These are phyloP conservation scores for Jimgerdemannia flammicorona DNA, from an alignment of 192 early-diverging fungal genomes.

Conservation along the genomic window DNA sequence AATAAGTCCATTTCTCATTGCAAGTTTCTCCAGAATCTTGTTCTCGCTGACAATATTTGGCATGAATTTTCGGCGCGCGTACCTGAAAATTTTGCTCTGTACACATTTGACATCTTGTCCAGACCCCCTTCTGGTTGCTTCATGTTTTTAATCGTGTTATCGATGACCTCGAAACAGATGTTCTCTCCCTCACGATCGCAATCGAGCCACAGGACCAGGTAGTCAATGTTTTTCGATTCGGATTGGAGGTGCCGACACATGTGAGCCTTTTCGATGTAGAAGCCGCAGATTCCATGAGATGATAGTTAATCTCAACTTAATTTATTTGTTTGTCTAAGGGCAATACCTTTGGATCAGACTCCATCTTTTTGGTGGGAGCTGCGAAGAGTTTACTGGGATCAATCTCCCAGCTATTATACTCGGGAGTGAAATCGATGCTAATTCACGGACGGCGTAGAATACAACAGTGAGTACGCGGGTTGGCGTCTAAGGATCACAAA, in stretches of 20 bases:
- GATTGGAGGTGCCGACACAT: slow-evolving; percentile 34
- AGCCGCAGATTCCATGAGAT: no score
- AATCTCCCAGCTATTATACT: slow-evolving; percentile 43
- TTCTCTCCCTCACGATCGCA: slow-evolving; percentile 54
- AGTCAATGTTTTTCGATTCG: slow-evolving; percentile 43
- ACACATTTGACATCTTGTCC: slow-evolving; percentile 25
- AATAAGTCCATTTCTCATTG: no score
- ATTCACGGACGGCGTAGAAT: no score
- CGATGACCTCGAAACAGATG: slow-evolving; percentile 50
- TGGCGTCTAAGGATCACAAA: slow-evolving; percentile 21
- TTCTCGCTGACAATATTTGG: not conserved
- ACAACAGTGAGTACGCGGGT: no score
- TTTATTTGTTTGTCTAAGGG: no score
- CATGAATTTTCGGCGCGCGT: not conserved
- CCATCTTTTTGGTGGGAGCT: slow-evolving; percentile 34
- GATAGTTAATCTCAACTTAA: no score
- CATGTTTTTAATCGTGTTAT: slow-evolving; percentile 28
- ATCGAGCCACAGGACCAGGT: slow-evolving; percentile 47
- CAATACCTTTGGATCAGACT: slow-evolving; percentile 43
- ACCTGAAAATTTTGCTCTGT: slow-evolving; percentile 36
- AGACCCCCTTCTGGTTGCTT: slow-evolving; percentile 13
- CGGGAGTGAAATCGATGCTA: slow-evolving; percentile 35
- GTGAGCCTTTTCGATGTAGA: slow-evolving; percentile 1
- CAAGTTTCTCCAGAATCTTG: no score
- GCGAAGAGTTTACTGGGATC: slow-evolving; percentile 39